These are phyloP conservation scores for Talaromyces atroroseus DNA, from an alignment of 2,329 filamentous ascomycete genomes.

Conservation along the genomic window DNA sequence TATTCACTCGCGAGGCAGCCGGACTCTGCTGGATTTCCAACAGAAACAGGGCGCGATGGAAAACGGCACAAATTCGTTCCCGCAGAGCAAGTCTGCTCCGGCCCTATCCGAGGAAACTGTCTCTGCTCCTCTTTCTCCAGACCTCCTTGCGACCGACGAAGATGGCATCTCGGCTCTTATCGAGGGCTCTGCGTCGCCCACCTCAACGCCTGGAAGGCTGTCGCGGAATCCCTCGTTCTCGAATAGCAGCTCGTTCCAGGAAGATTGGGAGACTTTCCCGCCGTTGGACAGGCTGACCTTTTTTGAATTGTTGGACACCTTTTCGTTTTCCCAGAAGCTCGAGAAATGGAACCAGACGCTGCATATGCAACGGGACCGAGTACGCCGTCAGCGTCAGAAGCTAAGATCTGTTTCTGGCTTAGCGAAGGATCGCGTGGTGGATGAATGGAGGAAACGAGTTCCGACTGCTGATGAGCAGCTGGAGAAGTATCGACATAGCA, in stretches of 20 bases:
- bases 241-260: constrained; percentile 77
- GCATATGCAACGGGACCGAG: constrained; percentile 75
- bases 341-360: constrained; percentile 85
- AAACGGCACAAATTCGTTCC: constrained; percentile 22
- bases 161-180: constrained; percentile 22
- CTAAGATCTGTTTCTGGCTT: constrained; percentile 68
- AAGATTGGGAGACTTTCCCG: constrained; percentile 81
- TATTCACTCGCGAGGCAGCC: constrained; percentile 28
- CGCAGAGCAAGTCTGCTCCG: constrained; percentile 21
- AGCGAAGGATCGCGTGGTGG: constrained; percentile 84
- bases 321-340: constrained; percentile 81
- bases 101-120: constrained; percentile 20
- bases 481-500: constrained; percentile 80
- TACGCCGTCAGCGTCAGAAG: constrained; percentile 74
- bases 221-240: constrained; percentile 78
- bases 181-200: constrained; percentile 27
- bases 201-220: constrained; percentile 37
- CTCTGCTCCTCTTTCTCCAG: constrained; percentile 24
- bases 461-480: constrained; percentile 88
- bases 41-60: constrained; percentile 28
- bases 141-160: constrained; percentile 18
- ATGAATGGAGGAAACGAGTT: constrained; percentile 82
- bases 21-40: constrained; percentile 33
- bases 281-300: constrained; percentile 85
- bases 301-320: constrained; percentile 88